Conservation (phyloP, 148 eudicot species). For the Arctostaphylos glauca region DNA sequence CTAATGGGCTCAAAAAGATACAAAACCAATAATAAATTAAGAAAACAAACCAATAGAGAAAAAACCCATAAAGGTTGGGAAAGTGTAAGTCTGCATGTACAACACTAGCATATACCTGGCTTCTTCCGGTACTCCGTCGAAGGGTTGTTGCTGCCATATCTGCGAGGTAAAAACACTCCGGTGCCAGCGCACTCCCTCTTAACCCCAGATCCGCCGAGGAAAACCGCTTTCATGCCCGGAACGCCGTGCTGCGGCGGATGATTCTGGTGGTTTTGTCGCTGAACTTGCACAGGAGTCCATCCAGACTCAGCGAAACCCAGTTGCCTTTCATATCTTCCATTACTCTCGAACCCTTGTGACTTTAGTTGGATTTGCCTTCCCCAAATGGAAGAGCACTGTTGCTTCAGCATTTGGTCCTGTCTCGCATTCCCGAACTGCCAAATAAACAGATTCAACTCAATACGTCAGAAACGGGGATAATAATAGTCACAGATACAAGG, state of each 20-base stretch:
- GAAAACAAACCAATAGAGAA: neutral
- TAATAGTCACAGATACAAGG: neutral
- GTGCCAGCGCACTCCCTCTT: conserved; percentile 66
- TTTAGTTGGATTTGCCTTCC: conserved; percentile 21
- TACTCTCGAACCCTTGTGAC: conserved; percentile 9
- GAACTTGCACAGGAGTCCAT: conserved; percentile 37
- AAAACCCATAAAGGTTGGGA: conserved; percentile 7
- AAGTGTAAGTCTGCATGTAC: neutral
- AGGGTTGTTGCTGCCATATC: conserved; percentile 14
- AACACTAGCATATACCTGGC: conserved; percentile 33
- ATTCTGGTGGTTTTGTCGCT: conserved; percentile 16
- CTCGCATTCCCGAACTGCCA: conserved; percentile 26
- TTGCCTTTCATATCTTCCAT: conserved; percentile 11
- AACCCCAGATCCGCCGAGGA: conserved; percentile 26
- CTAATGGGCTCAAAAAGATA: neutral
- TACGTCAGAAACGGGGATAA: neutral
- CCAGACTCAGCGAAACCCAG: conserved; percentile 42
- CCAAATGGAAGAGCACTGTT: conserved; percentile 19
- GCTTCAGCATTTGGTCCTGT: conserved; percentile 20
- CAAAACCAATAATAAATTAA: neutral
- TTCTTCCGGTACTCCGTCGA: conserved; percentile 45
- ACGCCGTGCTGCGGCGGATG: conserved; percentile 18
- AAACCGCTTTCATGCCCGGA: conserved; percentile 20
- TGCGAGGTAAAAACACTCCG: conserved; percentile 75
- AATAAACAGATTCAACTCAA: neutral